Conservation (phyloP, 805 yeast species). For the Suhomyces xylopsoci region DNA sequence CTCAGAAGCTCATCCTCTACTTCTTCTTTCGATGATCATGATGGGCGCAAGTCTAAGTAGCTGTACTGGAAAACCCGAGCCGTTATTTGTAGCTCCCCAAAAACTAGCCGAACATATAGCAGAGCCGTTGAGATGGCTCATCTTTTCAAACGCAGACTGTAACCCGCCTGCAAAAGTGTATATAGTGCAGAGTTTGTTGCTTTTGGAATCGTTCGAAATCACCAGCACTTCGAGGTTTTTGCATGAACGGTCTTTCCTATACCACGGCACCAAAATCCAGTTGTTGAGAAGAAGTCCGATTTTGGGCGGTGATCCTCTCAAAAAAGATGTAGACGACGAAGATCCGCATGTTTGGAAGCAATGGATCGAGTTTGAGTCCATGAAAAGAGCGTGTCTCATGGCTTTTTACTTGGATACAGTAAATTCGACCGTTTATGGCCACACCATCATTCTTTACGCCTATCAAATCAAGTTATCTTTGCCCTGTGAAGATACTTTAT, state of each 20-base stretch:
- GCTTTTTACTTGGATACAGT: conserved; percentile 35
- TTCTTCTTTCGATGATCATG: conserved; percentile 11
- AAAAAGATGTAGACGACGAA: conserved; percentile 25
- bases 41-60: conserved; percentile 7
- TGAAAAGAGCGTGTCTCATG: conserved; percentile 34
- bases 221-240: conserved; percentile 6
- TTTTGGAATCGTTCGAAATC: conserved; percentile 11
- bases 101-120: conserved; percentile 10
- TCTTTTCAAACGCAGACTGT: conserved; percentile 9
- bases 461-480: conserved; percentile 26
- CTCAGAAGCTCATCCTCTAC: conserved; percentile 7
- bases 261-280: conserved; percentile 21
- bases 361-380: conserved; percentile 38
- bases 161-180: conserved; percentile 11
- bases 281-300: conserved; percentile 23
- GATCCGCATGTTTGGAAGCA: conserved; percentile 19
- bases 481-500: conserved; percentile 28
- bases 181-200: conserved; percentile 10
- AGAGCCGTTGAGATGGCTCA: conserved; percentile 12
- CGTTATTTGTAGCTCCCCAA: conserved; percentile 5
- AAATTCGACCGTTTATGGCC: conserved; percentile 35
- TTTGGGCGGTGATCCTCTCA: conserved; percentile 41
- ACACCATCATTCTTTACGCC: conserved; percentile 21
- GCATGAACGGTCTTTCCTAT: conserved; percentile 11
- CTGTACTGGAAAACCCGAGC: conserved; percentile 4